Evolutionary conservation across 2,329 filamentous ascomycete species (phyloP), one percentile per base, ranked within the genome.

Genomic region (Paraphaeosphaeria minitans): DNA sequence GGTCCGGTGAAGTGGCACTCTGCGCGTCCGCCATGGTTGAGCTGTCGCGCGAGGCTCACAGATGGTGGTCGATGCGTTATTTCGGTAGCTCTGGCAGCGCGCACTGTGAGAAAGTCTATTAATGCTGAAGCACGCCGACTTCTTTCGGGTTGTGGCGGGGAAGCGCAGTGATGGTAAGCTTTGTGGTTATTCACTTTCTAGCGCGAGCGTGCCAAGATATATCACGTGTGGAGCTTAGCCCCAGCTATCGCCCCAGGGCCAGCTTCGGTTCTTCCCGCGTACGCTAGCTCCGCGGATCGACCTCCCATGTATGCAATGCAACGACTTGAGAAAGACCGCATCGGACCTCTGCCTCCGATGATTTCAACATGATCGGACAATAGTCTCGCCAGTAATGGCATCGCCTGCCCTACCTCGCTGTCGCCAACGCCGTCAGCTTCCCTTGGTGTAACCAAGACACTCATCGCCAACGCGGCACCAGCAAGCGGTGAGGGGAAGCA

Each of bases 11-110:
- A 31, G 63, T 57, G 27, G 67, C 65, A 13, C 63, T 63, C 63
- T 75, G 68, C 42, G 72, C 71, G 39, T 75, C 72, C 35, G 72
- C 59, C 71, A 76, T 75, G 31, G 41, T 55, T n/a, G 7, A 39
- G 37, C 16, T 39, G 16, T 39, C 37, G 37, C 37, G 37, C 37
- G 14, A 39, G 4, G 37, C 37, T 39, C 14, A 27, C 7, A 39
- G 13, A n/a, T 3, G 37, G 14, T n/a, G 37, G 37, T 19, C 14
- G 14, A 39, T 1, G 14, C 16, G n/a, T n/a, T 39, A 39, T 39
- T 2, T 4, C 16, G 14, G 37, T 39, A 7, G 16, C 19, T 22
- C 19, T 43, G 8, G 12, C 19, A 22, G 22, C 27, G 9, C 4
- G 10, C 22, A 14, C 10, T 13, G 1, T 43, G 19, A 12, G n/a